A percentile compares a stretch with the other conserved stretches of the same genome.
phyloP scores from a whole-genome alignment of 495 filamentous ascomycete species.

The Usnea hakonensis region DNA sequence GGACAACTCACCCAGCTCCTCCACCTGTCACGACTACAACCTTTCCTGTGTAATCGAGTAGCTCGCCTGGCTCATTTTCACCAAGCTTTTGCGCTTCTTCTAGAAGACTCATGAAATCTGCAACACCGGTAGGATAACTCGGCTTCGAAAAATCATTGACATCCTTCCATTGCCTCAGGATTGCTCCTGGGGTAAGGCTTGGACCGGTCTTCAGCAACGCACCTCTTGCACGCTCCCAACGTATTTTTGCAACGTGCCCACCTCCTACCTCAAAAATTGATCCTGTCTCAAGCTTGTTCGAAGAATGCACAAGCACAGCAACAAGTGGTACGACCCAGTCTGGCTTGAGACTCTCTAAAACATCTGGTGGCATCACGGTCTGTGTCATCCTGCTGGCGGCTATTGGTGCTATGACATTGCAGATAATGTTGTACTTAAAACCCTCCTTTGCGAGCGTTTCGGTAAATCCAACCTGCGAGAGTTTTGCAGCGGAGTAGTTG shows the following conservation, averaged over 20 bases:
- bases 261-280: constrained; percentile 91
- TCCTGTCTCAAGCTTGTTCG: constrained; percentile 77
- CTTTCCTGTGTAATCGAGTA: constrained; percentile 79
- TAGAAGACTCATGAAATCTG: constrained; percentile 80
- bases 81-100: constrained; percentile 77
- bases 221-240: constrained; percentile 93
- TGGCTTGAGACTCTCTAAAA: constrained; percentile 81
- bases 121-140: constrained; percentile 75
- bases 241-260: constrained; percentile 84
- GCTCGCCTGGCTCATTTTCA: constrained; percentile 65
- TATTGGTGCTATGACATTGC: constrained; percentile 94
- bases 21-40: constrained; percentile 91
- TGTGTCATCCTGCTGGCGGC: constrained; percentile 96
- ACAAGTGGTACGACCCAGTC: constrained; percentile 96
- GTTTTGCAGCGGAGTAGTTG: constrained; percentile 97
- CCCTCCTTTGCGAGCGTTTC: constrained; percentile 98
- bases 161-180: constrained; percentile 81
- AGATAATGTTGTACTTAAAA: constrained; percentile 94
- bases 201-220: constrained; percentile 84
- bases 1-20: constrained; percentile 59
- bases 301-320: constrained; percentile 80
- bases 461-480: constrained; percentile 94
- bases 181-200: constrained; percentile 76
- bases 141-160: constrained; percentile 82
- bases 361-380: constrained; percentile 93